Evolutionary conservation across 2,329 filamentous ascomycete genomes (phyloP).

Genomic region (Fusarium sterilihyphosum): DNA sequence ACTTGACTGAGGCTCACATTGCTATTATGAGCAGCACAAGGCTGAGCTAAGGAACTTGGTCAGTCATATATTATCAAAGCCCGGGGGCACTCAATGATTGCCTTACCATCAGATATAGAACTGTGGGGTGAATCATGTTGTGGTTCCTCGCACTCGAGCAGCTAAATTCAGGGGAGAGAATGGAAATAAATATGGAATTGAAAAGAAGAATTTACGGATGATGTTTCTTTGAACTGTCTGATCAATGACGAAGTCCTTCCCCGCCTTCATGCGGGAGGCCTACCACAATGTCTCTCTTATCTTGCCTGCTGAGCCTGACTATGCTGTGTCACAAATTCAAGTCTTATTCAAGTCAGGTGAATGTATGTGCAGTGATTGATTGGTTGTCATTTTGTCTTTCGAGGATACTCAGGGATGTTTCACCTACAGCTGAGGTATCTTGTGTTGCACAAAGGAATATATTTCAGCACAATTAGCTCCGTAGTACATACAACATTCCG

Average conservation of each 20-base stretch:
- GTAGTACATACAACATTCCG: not conserved
- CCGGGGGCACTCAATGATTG: not conserved
- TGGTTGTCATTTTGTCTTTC: not conserved
- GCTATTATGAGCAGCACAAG: conserved; percentile 46
- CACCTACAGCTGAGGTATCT: not conserved
- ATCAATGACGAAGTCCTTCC: conserved; percentile 6
- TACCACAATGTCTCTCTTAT: not conserved
- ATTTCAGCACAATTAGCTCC: not conserved
- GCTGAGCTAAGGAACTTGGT: conserved; percentile 37
- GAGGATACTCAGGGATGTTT: not conserved
- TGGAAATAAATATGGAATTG: not conserved
- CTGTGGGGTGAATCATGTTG: conserved; percentile 43
- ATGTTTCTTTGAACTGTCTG: not conserved
- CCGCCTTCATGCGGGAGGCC: conserved; percentile 26
- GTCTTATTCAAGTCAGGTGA: not conserved
- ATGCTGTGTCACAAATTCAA: not conserved
- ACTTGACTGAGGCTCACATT: conserved; percentile 36
- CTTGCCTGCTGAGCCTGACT: not conserved
- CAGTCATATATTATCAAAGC: not conserved
- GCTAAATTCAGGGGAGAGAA: too few species aligned
- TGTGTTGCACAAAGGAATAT: not conserved
- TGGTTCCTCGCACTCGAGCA: too few species aligned
- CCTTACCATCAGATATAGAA: conserved; percentile 47
- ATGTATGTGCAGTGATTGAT: not conserved
- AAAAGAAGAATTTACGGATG: too few species aligned